Evolutionary conservation across 768 basidiomycete genomes (phyloP), one percentile per base, ranked within the genome.

Genomic region (Leccinum disarticulatum): DNA sequence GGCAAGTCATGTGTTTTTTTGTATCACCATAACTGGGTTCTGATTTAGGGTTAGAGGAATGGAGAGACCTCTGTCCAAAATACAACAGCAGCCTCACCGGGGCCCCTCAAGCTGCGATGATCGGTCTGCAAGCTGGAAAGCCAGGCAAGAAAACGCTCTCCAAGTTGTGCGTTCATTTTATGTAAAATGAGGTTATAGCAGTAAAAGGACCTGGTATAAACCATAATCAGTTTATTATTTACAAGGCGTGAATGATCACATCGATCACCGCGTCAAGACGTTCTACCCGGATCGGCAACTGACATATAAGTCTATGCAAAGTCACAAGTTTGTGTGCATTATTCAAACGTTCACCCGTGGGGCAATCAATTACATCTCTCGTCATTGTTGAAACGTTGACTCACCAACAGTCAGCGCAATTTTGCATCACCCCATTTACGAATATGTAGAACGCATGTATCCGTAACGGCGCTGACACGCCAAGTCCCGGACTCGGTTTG

Each of bases 31-130:
- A 14, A 6, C 46, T 14, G 14, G 1, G 19, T 25, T 46, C 13
- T 49, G 38, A 19, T 35, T 38, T 58, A 6, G 33, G 11, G 1
- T 38, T 35, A 67, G 66, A 54, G 22, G 58, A 54, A 7, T 68
- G 67, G 67, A 57, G 57, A 36, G 7, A 64, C 17, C 63, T 68
- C 19, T 68, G 67, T 30, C 59, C 59, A 7, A 25, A 31, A 15
- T 68, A 64, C 36, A 33, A 68, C 50, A 52, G 14, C 6, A 36
- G 36, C 14, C 57, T 60, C 25, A 3, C 58, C 19, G 17, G 2
- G n/a, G n/a, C 43, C 22, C 48, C 27, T 3, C 8, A 9, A 17
- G 19, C 1, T 13, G 27, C 22, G 46, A 11, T 47, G 22, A 47
- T 28, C 27, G 11, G 27, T 28, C 27, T 28, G 14, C 9, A n/a